These are phyloP conservation scores for Samsoniella hepiali DNA, from an alignment of 2,329 filamentous ascomycete genomes.

Conservation along the genomic window DNA sequence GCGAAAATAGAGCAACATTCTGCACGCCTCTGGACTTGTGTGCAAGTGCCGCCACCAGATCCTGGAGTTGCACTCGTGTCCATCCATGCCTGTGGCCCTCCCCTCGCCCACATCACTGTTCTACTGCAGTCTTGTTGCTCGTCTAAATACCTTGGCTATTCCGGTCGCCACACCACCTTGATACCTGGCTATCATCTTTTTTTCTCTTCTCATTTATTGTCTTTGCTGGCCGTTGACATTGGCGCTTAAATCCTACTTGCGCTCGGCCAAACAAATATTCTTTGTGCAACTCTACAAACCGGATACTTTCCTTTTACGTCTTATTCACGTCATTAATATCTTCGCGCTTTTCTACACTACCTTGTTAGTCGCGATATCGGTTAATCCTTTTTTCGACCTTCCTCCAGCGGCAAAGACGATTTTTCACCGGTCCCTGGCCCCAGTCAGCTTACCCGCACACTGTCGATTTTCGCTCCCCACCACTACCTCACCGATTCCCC, in stretches of 20 bases:
- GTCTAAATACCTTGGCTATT: conserved; percentile 13
- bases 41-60: conserved; percentile 15
- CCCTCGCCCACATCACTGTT: conserved; percentile 3
- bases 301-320: neutral
- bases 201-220: neutral
- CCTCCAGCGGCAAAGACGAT: neutral
- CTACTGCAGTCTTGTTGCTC: neutral
- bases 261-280: neutral
- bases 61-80: conserved; percentile 6
- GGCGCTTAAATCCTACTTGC: neutral
- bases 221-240: neutral
- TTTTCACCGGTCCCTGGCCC: conserved; percentile 1
- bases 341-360: neutral
- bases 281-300: neutral
- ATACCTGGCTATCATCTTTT: conserved; percentile 9
- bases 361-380: neutral
- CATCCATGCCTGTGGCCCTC: neutral
- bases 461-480: conserved; percentile 18
- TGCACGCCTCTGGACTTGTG: conserved; percentile 2
- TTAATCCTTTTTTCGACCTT: neutral
- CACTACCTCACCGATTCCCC: conserved; percentile 5
- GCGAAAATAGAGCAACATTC: conserved; percentile 12
- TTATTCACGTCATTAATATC: conserved; percentile 3
- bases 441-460: conserved; percentile 16
- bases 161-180: conserved; percentile 14